Conservation (phyloP, 75 land plant genomes). For the Pinus albicaulis region DNA sequence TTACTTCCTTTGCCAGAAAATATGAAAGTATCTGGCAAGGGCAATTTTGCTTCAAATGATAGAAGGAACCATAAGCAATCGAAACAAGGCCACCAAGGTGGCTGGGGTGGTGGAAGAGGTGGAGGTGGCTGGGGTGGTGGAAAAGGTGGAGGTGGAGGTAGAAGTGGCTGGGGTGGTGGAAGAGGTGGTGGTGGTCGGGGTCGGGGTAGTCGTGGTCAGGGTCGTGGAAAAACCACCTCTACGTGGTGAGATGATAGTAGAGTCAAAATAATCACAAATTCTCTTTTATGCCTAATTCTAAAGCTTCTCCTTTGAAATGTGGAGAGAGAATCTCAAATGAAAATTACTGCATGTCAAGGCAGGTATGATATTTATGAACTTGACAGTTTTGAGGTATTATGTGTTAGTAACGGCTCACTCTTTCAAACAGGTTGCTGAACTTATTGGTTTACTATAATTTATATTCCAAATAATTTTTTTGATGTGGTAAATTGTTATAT, state of each 20-base stretch:
- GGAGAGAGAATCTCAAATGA: too few relatives aligned
- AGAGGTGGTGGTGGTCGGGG: conserved; percentile 16
- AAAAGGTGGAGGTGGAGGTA: conserved; percentile 10
- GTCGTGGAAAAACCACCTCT: background rate
- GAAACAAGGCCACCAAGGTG: conserved; percentile 2
- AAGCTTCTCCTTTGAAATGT: too few relatives aligned
- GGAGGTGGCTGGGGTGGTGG: background rate
- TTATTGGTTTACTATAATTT: too few relatives aligned
- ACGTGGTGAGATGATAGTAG: background rate
- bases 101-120: background rate
- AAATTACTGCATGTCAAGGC: too few relatives aligned
- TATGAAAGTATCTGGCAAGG: conserved; percentile 25
- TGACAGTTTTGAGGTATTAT: too few relatives aligned
- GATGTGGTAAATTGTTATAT: too few relatives aligned
- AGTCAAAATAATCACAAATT: background rate
- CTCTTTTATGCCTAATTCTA: too few relatives aligned
- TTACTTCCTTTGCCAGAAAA: conserved; percentile 71
- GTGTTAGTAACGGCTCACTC: too few relatives aligned
- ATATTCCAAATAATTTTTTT: too few relatives aligned
- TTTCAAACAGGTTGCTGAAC: too few relatives aligned
- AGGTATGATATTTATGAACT: too few relatives aligned
- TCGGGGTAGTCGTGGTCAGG: background rate
- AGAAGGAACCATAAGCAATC: conserved; percentile 1
- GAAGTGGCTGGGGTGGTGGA: background rate
- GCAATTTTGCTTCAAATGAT: background rate